Evolutionary conservation across 768 basidiomycete genomes (phyloP).

Genomic region (Boletus tylopilopsis): DNA sequence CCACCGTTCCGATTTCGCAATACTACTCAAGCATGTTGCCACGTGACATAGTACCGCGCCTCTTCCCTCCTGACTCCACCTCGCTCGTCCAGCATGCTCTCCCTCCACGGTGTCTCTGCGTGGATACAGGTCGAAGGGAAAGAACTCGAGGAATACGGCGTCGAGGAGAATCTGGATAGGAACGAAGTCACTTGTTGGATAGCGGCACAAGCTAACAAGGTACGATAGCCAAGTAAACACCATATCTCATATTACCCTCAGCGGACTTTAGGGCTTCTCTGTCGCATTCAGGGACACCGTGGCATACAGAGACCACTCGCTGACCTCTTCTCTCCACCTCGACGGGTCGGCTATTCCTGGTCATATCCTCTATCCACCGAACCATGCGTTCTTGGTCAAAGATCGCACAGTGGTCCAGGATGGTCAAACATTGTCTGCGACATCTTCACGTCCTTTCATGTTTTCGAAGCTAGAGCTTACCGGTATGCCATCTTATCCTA

Average conservation of each 20-base stretch:
- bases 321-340: constrained; percentile 7
- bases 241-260: neutral
- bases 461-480: constrained; percentile 29
- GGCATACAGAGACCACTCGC: constrained; percentile 1
- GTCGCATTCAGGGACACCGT: constrained; percentile 18
- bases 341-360: constrained; percentile 19
- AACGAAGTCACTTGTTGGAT: constrained; percentile 29
- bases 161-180: constrained; percentile 15
- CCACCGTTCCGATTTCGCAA: neutral
- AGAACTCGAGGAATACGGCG: constrained; percentile 23
- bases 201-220: constrained; percentile 26
- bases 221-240: neutral
- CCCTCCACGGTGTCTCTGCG: constrained; percentile 17
- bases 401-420: constrained; percentile 8
- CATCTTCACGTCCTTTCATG: constrained; percentile 18
- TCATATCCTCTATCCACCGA: neutral
- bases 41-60: constrained; percentile 17
- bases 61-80: neutral
- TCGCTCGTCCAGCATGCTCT: constrained; percentile 17
- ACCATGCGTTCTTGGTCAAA: neutral
- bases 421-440: constrained; percentile 6
- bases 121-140: constrained; percentile 29
- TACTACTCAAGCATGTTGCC: neutral
- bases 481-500: constrained; percentile 15
- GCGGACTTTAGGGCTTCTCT: constrained; percentile 21